Evolutionary conservation across 176 grass and related monocot species (phyloP), one percentile per base, ranked within the genome.

Genomic region (Oryza longistaminata): DNA sequence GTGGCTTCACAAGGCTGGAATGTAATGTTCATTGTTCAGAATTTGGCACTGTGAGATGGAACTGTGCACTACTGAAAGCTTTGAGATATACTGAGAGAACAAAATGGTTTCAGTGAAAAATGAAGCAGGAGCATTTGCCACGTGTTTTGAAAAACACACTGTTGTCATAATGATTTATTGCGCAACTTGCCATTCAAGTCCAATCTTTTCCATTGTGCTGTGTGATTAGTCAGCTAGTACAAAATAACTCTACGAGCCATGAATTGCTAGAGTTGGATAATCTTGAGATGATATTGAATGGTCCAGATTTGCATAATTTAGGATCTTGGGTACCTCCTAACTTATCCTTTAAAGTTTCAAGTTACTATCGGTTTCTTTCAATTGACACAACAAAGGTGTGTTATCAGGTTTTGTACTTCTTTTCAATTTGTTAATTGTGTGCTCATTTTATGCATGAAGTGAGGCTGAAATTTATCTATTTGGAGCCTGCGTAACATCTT

Each of bases 391-490:
- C 4, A 31, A 25, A 77, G 70, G 9, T 49, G 9, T 84, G 13
- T 27, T 45, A 4, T 46, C 67, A 24, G 7, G 9, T 16, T 74
- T 66, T 52, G 4, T 52, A 52, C 49, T 52, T 9, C 7, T 66
- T 66, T 60, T 73, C 67, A 16, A 12, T 13, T 0, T 25, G 64
- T 78, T 90, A 80, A 94, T 72, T 73, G 5, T 52, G 9, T 66
- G 42, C 50, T 40, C 4, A 34, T 88, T 50, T 61, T 80, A 52
- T 85, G 24, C 64, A 21, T 90, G 83, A 86, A 98, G 96, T 83
- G 93, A 92, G 88, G 93, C 96, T 72, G 91, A 98, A 70, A 89
- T 98, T 77, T 98, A 98, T 86, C 86, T 98, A 2, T 95, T 95
- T 64, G 96, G 93, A 68, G 96, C 85, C 27, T 98, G 96, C 0